Base-by-base conservation (phyloP, 305 asterid genomes). In the Stenogyne calaminthoides region DNA sequence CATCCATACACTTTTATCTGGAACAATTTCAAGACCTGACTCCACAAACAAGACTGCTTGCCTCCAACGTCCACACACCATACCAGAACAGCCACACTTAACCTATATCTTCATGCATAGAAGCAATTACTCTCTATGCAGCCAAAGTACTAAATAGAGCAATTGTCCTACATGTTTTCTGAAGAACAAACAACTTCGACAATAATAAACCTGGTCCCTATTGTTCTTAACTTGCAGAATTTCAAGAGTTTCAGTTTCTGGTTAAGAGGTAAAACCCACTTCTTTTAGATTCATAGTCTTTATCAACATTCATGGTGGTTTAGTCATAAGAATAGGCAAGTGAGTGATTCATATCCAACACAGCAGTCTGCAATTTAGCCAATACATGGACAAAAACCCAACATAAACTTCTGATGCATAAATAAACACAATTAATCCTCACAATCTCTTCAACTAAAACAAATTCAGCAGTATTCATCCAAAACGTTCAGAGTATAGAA, bases 1-100 rank as follows among this genome's bases (percentile, higher is more conserved):
- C 61, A 49, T 19, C 60, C 15, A 3, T 20, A 18, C 72, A 40
- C 5, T 11, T 10, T 7, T 11, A 11, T 10, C 5, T 11, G 18
- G 29, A 73, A 64, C 20, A 54, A 49, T 64, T 63, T 52, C 58
- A 51, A 10, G 27, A 46, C 54, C 39, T 9, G 60, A 42, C 49
- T 40, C 54, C 7, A 54, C 61, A 25, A 16, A 16, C 7, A 56
- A 18, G 44, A 44, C 54, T 12, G 14, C 20, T 46, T 3, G 29
- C 3, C 3, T 2, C 9, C 73, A 12, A n/a, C n/a, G n/a, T 18
- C 14, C 73, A 12, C 3, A 51, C 62, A 75, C 59, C 29, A 34
- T 18, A 51, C 16, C 56, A 37, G 18, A 32, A 8, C 51, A 20
- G 34, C 3, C 22, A 15, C 29, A 36, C 10, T 25, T 36, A 46